Evolutionary conservation across 2,329 filamentous ascomycete species (phyloP).

Genomic region (Ceratocystis eucalypticola): DNA sequence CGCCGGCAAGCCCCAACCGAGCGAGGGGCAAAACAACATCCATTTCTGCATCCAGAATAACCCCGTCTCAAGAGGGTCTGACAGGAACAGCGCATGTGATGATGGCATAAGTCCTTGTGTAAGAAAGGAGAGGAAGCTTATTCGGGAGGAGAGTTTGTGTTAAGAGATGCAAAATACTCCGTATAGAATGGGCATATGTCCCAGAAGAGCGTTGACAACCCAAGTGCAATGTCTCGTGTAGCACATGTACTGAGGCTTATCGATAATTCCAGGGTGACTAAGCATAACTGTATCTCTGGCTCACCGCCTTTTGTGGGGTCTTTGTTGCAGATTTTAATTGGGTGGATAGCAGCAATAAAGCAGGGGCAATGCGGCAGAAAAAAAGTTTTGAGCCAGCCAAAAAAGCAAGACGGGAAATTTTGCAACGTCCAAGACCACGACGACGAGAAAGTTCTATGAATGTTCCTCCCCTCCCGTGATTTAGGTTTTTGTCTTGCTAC

Average conservation of each 20-base stretch:
- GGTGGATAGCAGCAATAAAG: background rate
- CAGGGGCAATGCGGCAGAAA: constrained; percentile 20
- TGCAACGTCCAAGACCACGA: constrained; percentile 5
- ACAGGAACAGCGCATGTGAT: background rate
- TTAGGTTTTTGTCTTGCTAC: background rate
- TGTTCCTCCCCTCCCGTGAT: background rate
- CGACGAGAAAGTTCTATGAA: background rate
- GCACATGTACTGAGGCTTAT: background rate
- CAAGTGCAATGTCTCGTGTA: background rate
- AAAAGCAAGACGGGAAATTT: constrained; percentile 16
- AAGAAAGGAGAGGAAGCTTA: background rate
- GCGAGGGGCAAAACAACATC: background rate
- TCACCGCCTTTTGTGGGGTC: constrained; percentile 16
- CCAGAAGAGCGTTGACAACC: background rate
- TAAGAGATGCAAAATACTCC: background rate
- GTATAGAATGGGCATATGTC: background rate
- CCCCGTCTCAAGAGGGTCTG: background rate
- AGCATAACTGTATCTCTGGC: background rate
- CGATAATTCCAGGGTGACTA: background rate
- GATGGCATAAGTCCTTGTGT: background rate
- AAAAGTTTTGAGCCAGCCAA: constrained; percentile 19
- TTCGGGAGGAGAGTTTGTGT: too few relatives aligned
- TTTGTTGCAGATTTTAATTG: constrained; percentile 5
- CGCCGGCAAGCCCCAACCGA: background rate
- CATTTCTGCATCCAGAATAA: background rate